Evolutionary conservation across 805 yeast species (phyloP), one percentile per base, ranked within the genome.

Genomic region (Ogataea thermomethanolica): DNA sequence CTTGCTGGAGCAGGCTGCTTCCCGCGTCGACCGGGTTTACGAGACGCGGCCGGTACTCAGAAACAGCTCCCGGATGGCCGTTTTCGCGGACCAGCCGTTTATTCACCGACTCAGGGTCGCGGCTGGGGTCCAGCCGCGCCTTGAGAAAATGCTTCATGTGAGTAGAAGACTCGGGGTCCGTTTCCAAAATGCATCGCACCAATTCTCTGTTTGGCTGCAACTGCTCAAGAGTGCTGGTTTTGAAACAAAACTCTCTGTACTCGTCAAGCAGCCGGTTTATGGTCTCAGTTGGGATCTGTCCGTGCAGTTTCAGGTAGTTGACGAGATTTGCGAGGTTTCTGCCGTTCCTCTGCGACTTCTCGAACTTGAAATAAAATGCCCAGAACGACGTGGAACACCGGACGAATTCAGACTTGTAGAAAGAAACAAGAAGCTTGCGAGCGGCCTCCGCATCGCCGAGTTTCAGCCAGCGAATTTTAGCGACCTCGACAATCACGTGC

Each of bases 281-380:
- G 2, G 63, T 60, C 2, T 53, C 33, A 7, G 74, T 69, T 0
- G 87, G 79, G 22, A 84, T 55, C 6, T 65, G 62, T 0, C 79
- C 69, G 13, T 67, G 53, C 3, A 51, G 56, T 24, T 74, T 73
- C 25, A 82, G 52, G 28, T 71, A 66, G 12, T 64, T 56, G 9
- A 79, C 61, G 11, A 81, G 63, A 30, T 61, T 66, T 14, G 67
- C 59, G 20, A 81, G 46, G 44, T 76, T 74, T 20, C 55, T 55
- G 23, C 67, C 61, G 44, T 79, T 78, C 13, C 66, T 60, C 34
- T 65, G 65, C 1, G 50, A 38, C 15, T 67, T 69, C 45, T 81
- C 83, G 50, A 73, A 78, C 33, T 75, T 73, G 45, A 81, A 70
- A 44, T 63, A 78, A 28, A 71, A 69, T 8, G 59, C 54, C 89